Conservation (phyloP, 345 rosid genomes). For the Salix caprea region DNA sequence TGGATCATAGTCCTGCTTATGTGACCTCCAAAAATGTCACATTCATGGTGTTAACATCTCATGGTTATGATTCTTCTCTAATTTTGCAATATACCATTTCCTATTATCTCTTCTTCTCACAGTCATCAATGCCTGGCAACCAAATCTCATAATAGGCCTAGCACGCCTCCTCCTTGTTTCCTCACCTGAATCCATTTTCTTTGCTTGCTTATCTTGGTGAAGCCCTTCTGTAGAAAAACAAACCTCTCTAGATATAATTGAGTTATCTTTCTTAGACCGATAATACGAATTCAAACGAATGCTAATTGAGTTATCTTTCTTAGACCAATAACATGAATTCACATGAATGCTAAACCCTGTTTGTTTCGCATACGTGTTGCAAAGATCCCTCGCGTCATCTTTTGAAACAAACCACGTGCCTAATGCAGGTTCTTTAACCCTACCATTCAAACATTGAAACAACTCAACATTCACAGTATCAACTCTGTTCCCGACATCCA, state of each 20-base stretch:
- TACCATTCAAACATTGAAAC: slow-evolving; percentile 12
- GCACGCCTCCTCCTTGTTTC: slow-evolving; percentile 17
- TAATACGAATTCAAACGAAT: slow-evolving; percentile 29
- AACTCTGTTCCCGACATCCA: slow-evolving; percentile 4
- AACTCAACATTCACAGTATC: slow-evolving; percentile 13
- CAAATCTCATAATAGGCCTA: slow-evolving; percentile 28
- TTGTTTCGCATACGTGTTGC: slow-evolving; percentile 27
- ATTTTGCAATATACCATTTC: slow-evolving; percentile 22
- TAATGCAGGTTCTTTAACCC: slow-evolving; percentile 20
- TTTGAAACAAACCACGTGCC: slow-evolving; percentile 30
- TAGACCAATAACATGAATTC: slow-evolving; percentile 28
- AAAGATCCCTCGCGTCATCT: slow-evolving; percentile 30
- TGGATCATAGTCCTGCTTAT: slow-evolving; percentile 15
- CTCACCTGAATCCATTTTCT: neutral
- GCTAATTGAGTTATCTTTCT: slow-evolving; percentile 28
- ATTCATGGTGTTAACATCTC: slow-evolving; percentile 26
- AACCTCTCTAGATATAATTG: slow-evolving; percentile 25
- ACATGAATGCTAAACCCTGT: slow-evolving; percentile 26
- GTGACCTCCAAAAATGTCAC: slow-evolving; percentile 26
- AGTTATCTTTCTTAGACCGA: slow-evolving; percentile 26
- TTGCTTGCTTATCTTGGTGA: slow-evolving; percentile 13
- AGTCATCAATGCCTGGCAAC: slow-evolving; percentile 27
- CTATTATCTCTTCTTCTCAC: slow-evolving; percentile 25
- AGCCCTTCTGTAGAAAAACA: slow-evolving; percentile 30
- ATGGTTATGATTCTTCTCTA: slow-evolving; percentile 27